These are phyloP conservation scores for Cutaneotrichosporon sp. DNA, from an alignment of 1,284 basidiomycete species.

Conservation along the genomic window DNA sequence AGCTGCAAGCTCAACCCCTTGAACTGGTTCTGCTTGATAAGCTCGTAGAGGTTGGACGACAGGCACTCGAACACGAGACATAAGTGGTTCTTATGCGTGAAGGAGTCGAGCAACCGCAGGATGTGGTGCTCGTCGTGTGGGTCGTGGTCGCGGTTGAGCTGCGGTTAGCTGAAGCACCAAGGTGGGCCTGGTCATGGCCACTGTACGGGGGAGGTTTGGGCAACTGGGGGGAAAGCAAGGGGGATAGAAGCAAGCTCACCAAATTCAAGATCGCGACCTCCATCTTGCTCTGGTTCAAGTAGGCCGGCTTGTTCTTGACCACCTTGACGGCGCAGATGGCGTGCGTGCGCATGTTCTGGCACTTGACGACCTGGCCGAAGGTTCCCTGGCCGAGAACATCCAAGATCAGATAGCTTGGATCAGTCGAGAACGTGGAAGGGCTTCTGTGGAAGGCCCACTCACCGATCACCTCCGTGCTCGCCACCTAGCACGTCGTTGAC, in stretches of 20 bases:
- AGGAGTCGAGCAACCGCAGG: conserved; percentile 89
- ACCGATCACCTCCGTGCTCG: conserved; percentile 81
- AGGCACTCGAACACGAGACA: conserved; percentile 98
- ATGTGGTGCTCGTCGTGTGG: conserved; percentile 96
- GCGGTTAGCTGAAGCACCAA: conserved; percentile 25
- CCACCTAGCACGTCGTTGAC: conserved; percentile 93
- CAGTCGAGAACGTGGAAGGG: background rate
- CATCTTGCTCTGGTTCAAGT: conserved; percentile 99
- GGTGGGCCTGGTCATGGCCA: too few species aligned
- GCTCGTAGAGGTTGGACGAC: conserved; percentile 96
- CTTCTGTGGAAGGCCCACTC: background rate
- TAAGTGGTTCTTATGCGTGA: conserved; percentile 94
- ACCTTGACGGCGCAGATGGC: conserved; percentile 99
- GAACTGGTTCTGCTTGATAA: conserved; percentile 99
- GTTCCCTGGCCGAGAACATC: conserved; percentile 98
- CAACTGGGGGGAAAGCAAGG: too few species aligned
- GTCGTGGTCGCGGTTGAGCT: conserved; percentile 92
- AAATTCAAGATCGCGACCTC: conserved; percentile 97
- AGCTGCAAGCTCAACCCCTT: conserved; percentile 94
- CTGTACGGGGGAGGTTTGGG: too few species aligned
- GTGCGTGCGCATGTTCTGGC: conserved; percentile 98
- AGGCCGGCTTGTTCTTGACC: conserved; percentile 99
- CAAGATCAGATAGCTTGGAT: conserved; percentile 75
- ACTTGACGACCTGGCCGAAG: conserved; percentile 99
- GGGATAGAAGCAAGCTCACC: too few species aligned